A percentile compares a stretch with the other conserved stretches of the same genome.
Evolutionary conservation across 2,329 filamentous ascomycete species (phyloP).

Genomic region (Mycocentrospora acerina): DNA sequence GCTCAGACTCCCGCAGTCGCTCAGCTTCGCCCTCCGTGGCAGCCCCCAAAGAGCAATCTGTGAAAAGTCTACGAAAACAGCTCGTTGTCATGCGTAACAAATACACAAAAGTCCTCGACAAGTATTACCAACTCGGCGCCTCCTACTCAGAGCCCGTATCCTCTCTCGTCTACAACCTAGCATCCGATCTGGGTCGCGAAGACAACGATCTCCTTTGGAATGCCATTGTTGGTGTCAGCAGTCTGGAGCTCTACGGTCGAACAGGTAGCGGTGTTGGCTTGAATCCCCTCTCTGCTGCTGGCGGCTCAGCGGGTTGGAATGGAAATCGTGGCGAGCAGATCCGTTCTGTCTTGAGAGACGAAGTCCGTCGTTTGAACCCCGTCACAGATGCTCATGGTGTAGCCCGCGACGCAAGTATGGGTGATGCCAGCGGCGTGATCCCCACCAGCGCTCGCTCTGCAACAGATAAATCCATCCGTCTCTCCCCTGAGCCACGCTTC

Average conservation of each 20-base stretch:
- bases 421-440: conserved; percentile 76
- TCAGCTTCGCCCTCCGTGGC: conserved; percentile 38
- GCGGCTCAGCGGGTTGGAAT: conserved; percentile 70
- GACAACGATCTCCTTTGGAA: conserved; percentile 97
- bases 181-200: conserved; percentile 91
- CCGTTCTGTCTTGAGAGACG: conserved; percentile 82
- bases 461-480: conserved; percentile 85
- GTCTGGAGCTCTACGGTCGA: conserved; percentile 85
- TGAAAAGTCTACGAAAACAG: conserved; percentile 69
- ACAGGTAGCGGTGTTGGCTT: conserved; percentile 77
- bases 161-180: conserved; percentile 90
- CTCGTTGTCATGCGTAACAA: conserved; percentile 74
- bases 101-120: conserved; percentile 72
- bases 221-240: conserved; percentile 91
- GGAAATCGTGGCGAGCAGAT: conserved; percentile 80
- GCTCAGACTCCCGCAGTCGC: conserved; percentile 42
- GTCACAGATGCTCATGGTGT: conserved; percentile 59
- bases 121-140: conserved; percentile 83
- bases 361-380: conserved; percentile 90
- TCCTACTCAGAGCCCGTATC: conserved; percentile 95
- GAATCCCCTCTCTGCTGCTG: conserved; percentile 55
- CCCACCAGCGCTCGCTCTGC: conserved; percentile 85
- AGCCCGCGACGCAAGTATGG: conserved; percentile 61
- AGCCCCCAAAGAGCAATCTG: conserved; percentile 63
- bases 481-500: conserved; percentile 92